These are phyloP conservation scores for Orbilia brochopaga DNA, from an alignment of 2,329 filamentous ascomycete species.

Conservation along the genomic window DNA sequence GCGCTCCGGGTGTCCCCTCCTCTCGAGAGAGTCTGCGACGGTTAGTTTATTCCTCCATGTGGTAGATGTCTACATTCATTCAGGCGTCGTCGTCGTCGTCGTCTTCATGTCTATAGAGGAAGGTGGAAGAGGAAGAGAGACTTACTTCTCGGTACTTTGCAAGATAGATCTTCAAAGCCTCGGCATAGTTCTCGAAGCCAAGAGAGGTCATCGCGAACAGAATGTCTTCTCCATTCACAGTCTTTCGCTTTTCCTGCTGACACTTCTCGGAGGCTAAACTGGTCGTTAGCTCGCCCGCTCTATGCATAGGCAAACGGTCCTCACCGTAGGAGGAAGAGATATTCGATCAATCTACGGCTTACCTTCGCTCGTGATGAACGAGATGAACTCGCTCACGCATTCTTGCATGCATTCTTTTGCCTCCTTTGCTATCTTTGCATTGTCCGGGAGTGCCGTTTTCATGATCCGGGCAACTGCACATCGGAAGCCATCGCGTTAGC, in stretches of 20 bases:
- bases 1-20: constrained; percentile 49
- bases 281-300: constrained; percentile 9
- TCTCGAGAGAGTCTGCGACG: constrained; percentile 45
- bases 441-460: constrained; percentile 96
- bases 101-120: background rate
- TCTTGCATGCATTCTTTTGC: constrained; percentile 99
- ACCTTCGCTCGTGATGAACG: constrained; percentile 99
- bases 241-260: constrained; percentile 99
- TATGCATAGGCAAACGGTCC: constrained; percentile 4
- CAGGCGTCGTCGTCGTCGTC: background rate
- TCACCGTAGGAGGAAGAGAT: constrained; percentile 39
- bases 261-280: constrained; percentile 91
- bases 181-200: constrained; percentile 97
- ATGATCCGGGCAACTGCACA: constrained; percentile 95
- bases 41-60: constrained; percentile 35
- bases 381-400: constrained; percentile 99
- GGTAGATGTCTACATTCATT: background rate
- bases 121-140: constrained; percentile 53
- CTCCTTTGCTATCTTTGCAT: constrained; percentile 98
- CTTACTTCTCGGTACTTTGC: constrained; percentile 97
- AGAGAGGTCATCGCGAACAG: constrained; percentile 98
- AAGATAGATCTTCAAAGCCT: constrained; percentile 96
- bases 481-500: constrained; percentile 54
- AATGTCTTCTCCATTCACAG: constrained; percentile 98
- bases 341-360: constrained; percentile 57